Conservation (phyloP, 2,329 filamentous ascomycete genomes). For the Fusarium nurragi region DNA sequence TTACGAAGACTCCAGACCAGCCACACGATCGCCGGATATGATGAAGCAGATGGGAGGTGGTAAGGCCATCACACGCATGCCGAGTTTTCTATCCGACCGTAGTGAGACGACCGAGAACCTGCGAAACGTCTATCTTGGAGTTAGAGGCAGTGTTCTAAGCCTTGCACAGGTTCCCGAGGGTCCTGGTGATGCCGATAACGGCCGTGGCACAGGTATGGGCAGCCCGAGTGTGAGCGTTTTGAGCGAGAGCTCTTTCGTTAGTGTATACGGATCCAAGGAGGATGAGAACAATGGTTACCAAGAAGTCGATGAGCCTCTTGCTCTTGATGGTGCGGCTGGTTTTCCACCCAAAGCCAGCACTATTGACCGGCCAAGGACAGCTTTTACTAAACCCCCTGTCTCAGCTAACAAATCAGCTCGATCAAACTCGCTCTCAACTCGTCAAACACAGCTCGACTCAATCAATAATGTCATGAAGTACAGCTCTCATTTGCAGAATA, state of each 20-base stretch:
- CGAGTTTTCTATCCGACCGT: conserved; percentile 70
- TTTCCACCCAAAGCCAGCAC: conserved; percentile 23
- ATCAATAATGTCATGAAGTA: conserved; percentile 58
- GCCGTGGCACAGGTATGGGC: conserved; percentile 51
- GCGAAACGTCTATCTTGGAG: conserved; percentile 66
- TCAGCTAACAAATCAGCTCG: conserved; percentile 27
- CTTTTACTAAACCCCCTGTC: conserved; percentile 25
- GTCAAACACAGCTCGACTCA: conserved; percentile 54
- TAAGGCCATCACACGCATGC: conserved; percentile 64
- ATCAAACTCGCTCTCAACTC: conserved; percentile 47
- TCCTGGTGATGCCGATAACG: conserved; percentile 38
- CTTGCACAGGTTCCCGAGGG: conserved; percentile 59
- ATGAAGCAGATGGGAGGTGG: conserved; percentile 45
- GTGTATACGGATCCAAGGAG: conserved; percentile 66
- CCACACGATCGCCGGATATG: conserved; percentile 28
- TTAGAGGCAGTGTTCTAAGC: conserved; percentile 59
- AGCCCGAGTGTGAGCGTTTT: conserved; percentile 72
- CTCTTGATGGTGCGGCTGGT: conserved; percentile 43
- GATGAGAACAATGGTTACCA: conserved; percentile 38
- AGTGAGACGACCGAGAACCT: conserved; percentile 69
- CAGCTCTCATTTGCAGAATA: conserved; percentile 60
- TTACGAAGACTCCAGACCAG: conserved; percentile 37
- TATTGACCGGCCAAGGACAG: conserved; percentile 38
- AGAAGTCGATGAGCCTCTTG: conserved; percentile 46
- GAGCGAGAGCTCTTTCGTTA: conserved; percentile 74